Percentiles rank a stretch among this genome's conserved stretches.
Evolutionary conservation across 805 yeast genomes (phyloP).

Genomic region (Metschnikowia noctiluminum): DNA sequence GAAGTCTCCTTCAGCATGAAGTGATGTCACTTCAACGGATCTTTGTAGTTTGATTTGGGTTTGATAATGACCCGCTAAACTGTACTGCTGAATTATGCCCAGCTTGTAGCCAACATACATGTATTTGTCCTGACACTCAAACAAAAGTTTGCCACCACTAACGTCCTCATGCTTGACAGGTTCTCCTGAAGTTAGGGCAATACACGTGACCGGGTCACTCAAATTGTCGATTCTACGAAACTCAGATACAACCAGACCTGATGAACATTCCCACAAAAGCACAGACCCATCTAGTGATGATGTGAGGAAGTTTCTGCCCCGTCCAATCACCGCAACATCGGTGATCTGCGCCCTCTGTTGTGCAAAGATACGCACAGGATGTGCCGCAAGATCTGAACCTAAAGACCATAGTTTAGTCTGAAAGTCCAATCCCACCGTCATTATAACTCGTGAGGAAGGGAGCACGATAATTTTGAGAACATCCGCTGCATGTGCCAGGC

Average conservation of each 20-base stretch:
- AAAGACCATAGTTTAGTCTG: constrained; percentile 59
- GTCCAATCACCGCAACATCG: constrained; percentile 50
- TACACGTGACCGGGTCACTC: constrained; percentile 20
- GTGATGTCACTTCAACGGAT: constrained; percentile 13
- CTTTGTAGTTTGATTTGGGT: constrained; percentile 7
- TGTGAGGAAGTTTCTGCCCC: constrained; percentile 65
- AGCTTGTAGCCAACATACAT: constrained; percentile 43
- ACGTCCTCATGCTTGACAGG: not conserved
- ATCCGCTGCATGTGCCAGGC: constrained; percentile 49
- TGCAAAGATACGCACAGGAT: constrained; percentile 37
- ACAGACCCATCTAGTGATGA: constrained; percentile 54
- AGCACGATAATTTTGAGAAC: constrained; percentile 47
- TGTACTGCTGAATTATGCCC: constrained; percentile 29
- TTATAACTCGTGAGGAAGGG: constrained; percentile 61
- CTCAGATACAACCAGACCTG: constrained; percentile 43
- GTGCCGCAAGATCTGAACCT: constrained; percentile 15
- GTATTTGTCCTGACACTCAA: constrained; percentile 45
- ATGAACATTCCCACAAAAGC: constrained; percentile 68
- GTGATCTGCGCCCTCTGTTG: constrained; percentile 51
- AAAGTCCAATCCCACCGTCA: constrained; percentile 59
- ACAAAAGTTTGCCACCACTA: constrained; percentile 29
- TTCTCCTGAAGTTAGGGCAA: constrained; percentile 5
- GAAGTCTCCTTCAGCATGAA: constrained; percentile 7
- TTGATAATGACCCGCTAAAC: constrained; percentile 19
- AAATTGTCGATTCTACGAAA: constrained; percentile 22